Conservation (phyloP, 495 filamentous ascomycete genomes). For the Tuber borchii region DNA sequence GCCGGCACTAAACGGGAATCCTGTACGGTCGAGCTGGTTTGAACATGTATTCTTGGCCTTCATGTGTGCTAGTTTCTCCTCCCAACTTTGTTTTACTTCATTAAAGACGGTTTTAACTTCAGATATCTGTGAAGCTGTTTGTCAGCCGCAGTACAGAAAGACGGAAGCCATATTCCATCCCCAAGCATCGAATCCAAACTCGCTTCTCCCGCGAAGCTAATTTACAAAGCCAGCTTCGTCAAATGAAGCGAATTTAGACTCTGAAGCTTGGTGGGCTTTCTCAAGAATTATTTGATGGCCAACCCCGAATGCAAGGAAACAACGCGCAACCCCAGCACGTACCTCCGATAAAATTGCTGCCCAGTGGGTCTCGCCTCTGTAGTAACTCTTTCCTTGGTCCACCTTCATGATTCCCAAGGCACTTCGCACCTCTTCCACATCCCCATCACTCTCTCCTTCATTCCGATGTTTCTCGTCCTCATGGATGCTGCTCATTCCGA, state of each 20-base stretch:
- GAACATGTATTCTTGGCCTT: conserved; percentile 39
- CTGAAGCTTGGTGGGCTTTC: conserved; percentile 17
- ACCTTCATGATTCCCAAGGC: conserved; percentile 87
- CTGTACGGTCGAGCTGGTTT: conserved; percentile 33
- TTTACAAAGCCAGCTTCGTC: conserved; percentile 25
- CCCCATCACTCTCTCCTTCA: conserved; percentile 47
- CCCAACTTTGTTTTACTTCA: conserved; percentile 62
- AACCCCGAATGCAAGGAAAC: conserved; percentile 19
- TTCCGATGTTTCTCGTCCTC: conserved; percentile 56
- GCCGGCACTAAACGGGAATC: conserved; percentile 59
- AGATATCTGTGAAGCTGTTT: conserved; percentile 55
- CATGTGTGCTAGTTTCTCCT: conserved; percentile 50
- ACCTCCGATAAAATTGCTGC: conserved; percentile 78
- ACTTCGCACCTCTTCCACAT: conserved; percentile 77
- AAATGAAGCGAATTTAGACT: conserved; percentile 33
- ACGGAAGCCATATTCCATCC: neutral
- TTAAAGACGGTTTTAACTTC: conserved; percentile 88
- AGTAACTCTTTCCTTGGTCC: conserved; percentile 71
- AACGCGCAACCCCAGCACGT: conserved; percentile 41
- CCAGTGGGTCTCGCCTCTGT: conserved; percentile 87
- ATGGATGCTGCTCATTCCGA: conserved; percentile 46
- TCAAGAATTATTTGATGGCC: conserved; percentile 5
- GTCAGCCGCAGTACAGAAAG: conserved; percentile 18
- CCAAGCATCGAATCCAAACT: conserved; percentile 32
- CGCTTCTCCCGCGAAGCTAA: conserved; percentile 29